A percentile compares a stretch with the other conserved stretches of the same genome.
These are phyloP conservation scores for Boechera retrofracta DNA, from an alignment of 345 rosid genomes.

Conservation along the genomic window DNA sequence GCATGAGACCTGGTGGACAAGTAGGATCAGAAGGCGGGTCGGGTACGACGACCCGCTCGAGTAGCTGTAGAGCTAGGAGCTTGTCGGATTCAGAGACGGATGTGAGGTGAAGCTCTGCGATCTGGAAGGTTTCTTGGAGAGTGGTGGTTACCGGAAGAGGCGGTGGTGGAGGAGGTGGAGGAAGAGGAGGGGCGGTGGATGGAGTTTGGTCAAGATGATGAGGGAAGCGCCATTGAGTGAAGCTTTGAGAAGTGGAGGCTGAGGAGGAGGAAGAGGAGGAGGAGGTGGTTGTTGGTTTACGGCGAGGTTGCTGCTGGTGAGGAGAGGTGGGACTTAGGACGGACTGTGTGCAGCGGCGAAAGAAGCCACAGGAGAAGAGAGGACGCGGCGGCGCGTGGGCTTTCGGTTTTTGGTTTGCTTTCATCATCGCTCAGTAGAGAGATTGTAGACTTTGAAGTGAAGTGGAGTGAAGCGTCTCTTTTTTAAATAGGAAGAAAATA, in stretches of 20 bases:
- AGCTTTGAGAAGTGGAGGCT: conserved; percentile 81
- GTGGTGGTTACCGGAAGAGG: conserved; percentile 53
- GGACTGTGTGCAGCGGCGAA: conserved; percentile 78
- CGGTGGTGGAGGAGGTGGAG: conserved; percentile 35
- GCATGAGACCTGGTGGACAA: conserved; percentile 76
- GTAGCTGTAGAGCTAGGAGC: conserved; percentile 69
- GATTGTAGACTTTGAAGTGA: background rate
- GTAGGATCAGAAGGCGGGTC: conserved; percentile 75
- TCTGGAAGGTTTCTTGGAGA: conserved; percentile 70
- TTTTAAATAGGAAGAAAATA: conserved; percentile 31
- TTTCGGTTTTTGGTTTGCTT: conserved; percentile 60
- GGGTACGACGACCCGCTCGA: conserved; percentile 74
- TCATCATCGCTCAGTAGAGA: conserved; percentile 46
- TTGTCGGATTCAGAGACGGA: conserved; percentile 63
- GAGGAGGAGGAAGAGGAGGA: conserved; percentile 84
- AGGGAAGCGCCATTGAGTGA: conserved; percentile 90
- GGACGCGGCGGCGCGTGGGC: conserved; percentile 72
- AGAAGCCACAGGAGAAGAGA: conserved; percentile 83
- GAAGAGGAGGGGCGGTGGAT: conserved; percentile 50
- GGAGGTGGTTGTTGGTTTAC: conserved; percentile 39
- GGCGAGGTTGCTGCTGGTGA: conserved; percentile 35
- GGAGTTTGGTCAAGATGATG: conserved; percentile 51
- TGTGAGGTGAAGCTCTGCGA: conserved; percentile 69
- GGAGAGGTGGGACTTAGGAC: conserved; percentile 45
- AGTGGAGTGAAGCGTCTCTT: conserved; percentile 11